These are phyloP conservation scores for Quercus agrifolia DNA, from an alignment of 306 rosid species.

Conservation along the genomic window DNA sequence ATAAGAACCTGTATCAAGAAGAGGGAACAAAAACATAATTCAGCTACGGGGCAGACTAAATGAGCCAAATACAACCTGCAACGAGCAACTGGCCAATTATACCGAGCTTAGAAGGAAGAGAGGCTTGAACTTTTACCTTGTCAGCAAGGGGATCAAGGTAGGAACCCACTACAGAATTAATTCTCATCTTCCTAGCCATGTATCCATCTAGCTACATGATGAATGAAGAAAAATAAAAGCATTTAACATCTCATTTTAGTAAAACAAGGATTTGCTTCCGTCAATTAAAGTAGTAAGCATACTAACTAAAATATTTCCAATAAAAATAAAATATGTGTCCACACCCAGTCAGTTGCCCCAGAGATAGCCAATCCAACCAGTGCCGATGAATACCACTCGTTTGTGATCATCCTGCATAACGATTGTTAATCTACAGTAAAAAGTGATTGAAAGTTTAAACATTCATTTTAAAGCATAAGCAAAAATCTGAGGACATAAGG, in stretches of 20 bases:
- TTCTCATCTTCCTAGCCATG: conserved; percentile 83
- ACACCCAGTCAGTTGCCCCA: conserved; percentile 90
- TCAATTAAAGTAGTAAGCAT: not conserved
- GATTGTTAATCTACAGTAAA: not conserved
- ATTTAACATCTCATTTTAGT: not conserved
- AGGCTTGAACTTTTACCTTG: conserved; percentile 47
- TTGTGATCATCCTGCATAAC: conserved; percentile 67
- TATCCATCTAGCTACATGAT: conserved; percentile 78
- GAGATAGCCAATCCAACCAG: conserved; percentile 78
- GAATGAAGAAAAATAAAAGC: conserved; percentile 8
- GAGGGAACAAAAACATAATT: conserved; percentile 11
- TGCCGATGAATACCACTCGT: conserved; percentile 70
- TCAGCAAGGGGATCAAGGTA: conserved; percentile 98
- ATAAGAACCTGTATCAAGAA: conserved; percentile 67
- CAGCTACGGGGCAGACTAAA: not conserved
- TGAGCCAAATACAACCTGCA: conserved; percentile 1
- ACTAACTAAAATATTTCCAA: not conserved
- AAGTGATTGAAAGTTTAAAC: not conserved
- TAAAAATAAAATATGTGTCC: not conserved
- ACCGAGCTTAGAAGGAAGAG: not conserved
- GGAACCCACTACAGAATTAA: conserved; percentile 92
- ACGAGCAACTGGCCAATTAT: not conserved
- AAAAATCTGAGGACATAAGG: not conserved
- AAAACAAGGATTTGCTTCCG: not conserved
- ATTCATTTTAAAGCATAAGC: not conserved